Evolutionary conservation across 1,284 basidiomycete species (phyloP).

Genomic region (Thelephora terrestris): DNA sequence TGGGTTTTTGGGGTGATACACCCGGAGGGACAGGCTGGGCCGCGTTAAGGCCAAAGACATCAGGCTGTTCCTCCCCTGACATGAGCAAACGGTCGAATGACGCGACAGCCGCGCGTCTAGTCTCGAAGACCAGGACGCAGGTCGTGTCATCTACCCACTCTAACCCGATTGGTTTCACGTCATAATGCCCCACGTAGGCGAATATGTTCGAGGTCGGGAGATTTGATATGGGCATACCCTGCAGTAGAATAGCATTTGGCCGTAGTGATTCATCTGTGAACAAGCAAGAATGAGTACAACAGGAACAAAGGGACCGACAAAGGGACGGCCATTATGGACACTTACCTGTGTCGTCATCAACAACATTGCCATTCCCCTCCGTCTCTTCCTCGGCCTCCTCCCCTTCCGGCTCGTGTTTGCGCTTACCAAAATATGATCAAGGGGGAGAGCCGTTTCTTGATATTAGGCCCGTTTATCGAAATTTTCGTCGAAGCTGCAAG

Average conservation of each 20-base stretch:
- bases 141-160: conserved; percentile 77
- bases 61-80: conserved; percentile 36
- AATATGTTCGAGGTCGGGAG: conserved; percentile 64
- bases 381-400: conserved; percentile 16
- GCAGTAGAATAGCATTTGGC: conserved; percentile 59
- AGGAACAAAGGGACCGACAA: conserved; percentile 1
- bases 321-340: conserved; percentile 25
- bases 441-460: conserved; percentile 5
- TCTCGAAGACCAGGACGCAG: conserved; percentile 63
- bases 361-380: conserved; percentile 19
- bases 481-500: conserved; percentile 28
- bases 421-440: conserved; percentile 31
- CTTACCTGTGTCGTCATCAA: conserved; percentile 33
- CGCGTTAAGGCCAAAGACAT: conserved; percentile 44
- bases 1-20: conserved; percentile 69
- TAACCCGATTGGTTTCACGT: conserved; percentile 53
- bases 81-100: conserved; percentile 45
- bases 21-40: conserved; percentile 59
- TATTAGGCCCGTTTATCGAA: background rate
- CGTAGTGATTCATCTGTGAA: conserved; percentile 34
- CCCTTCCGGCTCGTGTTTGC: conserved; percentile 37
- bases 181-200: conserved; percentile 67
- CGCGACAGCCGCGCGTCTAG: conserved; percentile 38
- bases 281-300: conserved; percentile 9
- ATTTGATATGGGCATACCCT: conserved; percentile 58